Evolutionary conservation across 192 early-diverging fungal species (phyloP).

Genomic region (Dissophora ornata): DNA sequence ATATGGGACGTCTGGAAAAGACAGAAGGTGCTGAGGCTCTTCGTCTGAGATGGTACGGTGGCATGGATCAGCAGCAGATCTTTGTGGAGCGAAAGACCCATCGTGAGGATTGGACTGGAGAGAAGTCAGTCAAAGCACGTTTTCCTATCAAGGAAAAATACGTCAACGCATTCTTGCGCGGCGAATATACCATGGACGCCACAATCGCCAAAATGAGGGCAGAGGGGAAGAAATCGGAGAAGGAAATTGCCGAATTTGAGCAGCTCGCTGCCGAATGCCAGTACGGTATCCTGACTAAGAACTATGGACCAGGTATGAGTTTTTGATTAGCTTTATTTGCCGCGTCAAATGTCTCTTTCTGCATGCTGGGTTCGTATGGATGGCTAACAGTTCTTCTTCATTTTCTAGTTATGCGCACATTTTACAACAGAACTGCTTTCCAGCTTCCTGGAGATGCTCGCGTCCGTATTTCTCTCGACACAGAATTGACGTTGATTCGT

Average conservation of each 20-base stretch:
- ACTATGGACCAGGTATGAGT: slow-evolving; percentile 72
- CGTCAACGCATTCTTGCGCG: slow-evolving; percentile 88
- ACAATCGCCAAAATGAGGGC: slow-evolving; percentile 85
- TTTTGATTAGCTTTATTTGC: neutral
- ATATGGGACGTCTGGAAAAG: slow-evolving; percentile 91
- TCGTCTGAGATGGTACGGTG: slow-evolving; percentile 97
- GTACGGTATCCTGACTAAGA: slow-evolving; percentile 74
- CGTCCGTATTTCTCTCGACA: slow-evolving; percentile 98
- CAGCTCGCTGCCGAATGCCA: slow-evolving; percentile 83
- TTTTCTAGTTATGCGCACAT: slow-evolving; percentile 80
- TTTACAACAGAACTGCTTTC: slow-evolving; percentile 99
- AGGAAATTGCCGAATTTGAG: slow-evolving; percentile 83
- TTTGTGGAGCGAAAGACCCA: slow-evolving; percentile 99
- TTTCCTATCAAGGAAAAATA: slow-evolving; percentile 98
- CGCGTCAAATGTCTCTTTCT: neutral
- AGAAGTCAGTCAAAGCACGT: slow-evolving; percentile 92
- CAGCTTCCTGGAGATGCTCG: slow-evolving; percentile 98
- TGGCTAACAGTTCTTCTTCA: neutral
- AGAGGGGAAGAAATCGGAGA: slow-evolving; percentile 82
- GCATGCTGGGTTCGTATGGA: neutral
- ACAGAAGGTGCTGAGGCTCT: slow-evolving; percentile 94
- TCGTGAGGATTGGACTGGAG: slow-evolving; percentile 97
- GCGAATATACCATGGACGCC: slow-evolving; percentile 82
- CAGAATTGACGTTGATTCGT: slow-evolving; percentile 95
- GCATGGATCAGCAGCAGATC: slow-evolving; percentile 85